Conservation (phyloP, 768 basidiomycete genomes). For the Boletus subcaerulescens region DNA sequence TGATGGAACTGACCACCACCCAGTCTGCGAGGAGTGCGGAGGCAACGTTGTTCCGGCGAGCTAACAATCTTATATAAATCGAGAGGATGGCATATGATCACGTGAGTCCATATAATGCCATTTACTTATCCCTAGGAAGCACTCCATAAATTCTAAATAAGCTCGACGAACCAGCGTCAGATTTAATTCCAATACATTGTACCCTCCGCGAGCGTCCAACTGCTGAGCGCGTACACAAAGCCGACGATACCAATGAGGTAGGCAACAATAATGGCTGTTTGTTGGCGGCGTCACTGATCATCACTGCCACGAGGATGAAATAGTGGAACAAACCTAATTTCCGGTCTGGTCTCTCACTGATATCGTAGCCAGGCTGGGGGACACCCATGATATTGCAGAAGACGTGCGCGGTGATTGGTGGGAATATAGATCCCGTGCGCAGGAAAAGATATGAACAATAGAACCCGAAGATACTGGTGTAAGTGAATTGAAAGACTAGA, state of each 20-base stretch:
- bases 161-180: slow-evolving; percentile 12
- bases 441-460: slow-evolving; percentile 84
- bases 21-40: no score
- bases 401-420: slow-evolving; percentile 75
- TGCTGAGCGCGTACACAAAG: slow-evolving; percentile 51
- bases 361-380: slow-evolving; percentile 62
- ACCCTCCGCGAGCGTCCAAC: slow-evolving; percentile 44
- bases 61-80: no score
- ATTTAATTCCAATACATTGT: slow-evolving; percentile 43
- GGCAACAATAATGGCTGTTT: slow-evolving; percentile 48
- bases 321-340: slow-evolving; percentile 45
- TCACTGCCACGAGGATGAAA: slow-evolving; percentile 10
- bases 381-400: slow-evolving; percentile 97
- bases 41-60: slow-evolving; percentile 10
- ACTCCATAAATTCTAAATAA: neutral
- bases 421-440: slow-evolving; percentile 77
- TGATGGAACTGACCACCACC: slow-evolving; percentile 10
- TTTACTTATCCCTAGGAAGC: neutral
- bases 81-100: slow-evolving; percentile 2
- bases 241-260: slow-evolving; percentile 61
- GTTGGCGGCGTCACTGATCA: slow-evolving; percentile 8
- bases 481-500: slow-evolving; percentile 81
- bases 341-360: slow-evolving; percentile 48
- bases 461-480: slow-evolving; percentile 92
- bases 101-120: slow-evolving; percentile 11